These are phyloP conservation scores for Ustilago vetiveriae DNA, from an alignment of 1,284 basidiomycete species.

Conservation along the genomic window DNA sequence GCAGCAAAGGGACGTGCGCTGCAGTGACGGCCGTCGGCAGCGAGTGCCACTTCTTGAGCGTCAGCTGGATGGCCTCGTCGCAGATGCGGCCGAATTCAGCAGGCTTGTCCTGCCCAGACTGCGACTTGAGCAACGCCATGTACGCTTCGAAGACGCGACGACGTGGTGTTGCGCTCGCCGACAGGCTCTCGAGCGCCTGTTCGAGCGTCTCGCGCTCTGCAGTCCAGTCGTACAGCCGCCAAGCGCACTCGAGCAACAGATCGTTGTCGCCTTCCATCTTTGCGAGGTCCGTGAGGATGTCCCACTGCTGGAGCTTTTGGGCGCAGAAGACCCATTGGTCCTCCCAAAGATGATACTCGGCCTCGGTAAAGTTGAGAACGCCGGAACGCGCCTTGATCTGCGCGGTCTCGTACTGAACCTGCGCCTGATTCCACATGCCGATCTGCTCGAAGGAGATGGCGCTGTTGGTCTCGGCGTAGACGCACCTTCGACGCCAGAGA, in stretches of 20 bases:
- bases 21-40: slow-evolving; percentile 85
- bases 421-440: slow-evolving; percentile 95
- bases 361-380: slow-evolving; percentile 88
- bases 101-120: slow-evolving; percentile 64
- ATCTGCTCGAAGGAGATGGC: slow-evolving; percentile 95
- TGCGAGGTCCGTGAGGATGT: slow-evolving; percentile 80
- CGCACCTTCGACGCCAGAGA: slow-evolving; percentile 87
- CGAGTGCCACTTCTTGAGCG: slow-evolving; percentile 93
- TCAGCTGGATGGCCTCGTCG: slow-evolving; percentile 96
- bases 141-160: slow-evolving; percentile 96
- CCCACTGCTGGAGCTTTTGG: slow-evolving; percentile 97
- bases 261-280: slow-evolving; percentile 91
- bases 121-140: slow-evolving; percentile 77
- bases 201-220: slow-evolving; percentile 81
- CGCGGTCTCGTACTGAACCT: slow-evolving; percentile 87
- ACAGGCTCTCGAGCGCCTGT: slow-evolving; percentile 81
- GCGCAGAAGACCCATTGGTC: slow-evolving; percentile 98
- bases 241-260: slow-evolving; percentile 91
- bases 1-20: slow-evolving; percentile 92
- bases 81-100: slow-evolving; percentile 72
- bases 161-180: slow-evolving; percentile 88
- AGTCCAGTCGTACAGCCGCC: slow-evolving; percentile 91
- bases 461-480: slow-evolving; percentile 89
- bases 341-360: slow-evolving; percentile 98
- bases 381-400: slow-evolving; percentile 87